A percentile compares a stretch with the other conserved stretches of the same genome.
These are phyloP conservation scores for Ensete ventricosum DNA, from an alignment of 176 grass and related monocot species.

Conservation along the genomic window DNA sequence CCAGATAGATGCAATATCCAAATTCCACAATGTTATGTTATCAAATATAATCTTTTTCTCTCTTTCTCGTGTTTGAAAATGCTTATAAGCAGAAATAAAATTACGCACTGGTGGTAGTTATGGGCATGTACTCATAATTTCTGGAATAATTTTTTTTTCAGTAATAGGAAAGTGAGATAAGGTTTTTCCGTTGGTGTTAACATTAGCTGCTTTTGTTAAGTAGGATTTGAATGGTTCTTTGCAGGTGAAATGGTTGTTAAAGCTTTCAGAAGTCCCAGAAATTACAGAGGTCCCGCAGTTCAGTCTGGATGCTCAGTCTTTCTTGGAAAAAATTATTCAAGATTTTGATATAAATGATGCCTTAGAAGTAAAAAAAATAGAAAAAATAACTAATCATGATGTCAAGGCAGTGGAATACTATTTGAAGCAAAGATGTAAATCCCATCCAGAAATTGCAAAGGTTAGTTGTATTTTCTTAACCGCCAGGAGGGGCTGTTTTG, in stretches of 20 bases:
- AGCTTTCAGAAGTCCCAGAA: conserved; percentile 77
- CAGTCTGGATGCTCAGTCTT: conserved; percentile 50
- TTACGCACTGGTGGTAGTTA: too few species aligned
- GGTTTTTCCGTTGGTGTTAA: neutral
- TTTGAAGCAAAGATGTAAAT: conserved; percentile 81
- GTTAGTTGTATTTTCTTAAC: conserved; percentile 23
- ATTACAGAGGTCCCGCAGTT: conserved; percentile 74
- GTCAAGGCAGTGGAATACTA: conserved; percentile 94
- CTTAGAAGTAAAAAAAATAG: conserved; percentile 71
- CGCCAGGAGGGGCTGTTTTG: neutral
- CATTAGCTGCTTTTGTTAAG: neutral
- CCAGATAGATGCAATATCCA: too few species aligned
- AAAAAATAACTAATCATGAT: conserved; percentile 91
- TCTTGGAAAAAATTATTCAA: conserved; percentile 54
- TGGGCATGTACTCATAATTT: too few species aligned
- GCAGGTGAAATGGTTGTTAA: conserved; percentile 81
- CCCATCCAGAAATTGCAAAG: conserved; percentile 64
- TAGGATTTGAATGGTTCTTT: neutral
- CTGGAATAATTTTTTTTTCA: neutral
- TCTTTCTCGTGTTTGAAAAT: too few species aligned
- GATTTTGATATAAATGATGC: conserved; percentile 60
- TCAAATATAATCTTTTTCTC: too few species aligned
- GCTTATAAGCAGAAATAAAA: too few species aligned
- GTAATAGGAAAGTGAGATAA: neutral
- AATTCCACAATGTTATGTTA: too few species aligned